Percentiles rank a stretch among this genome's conserved stretches.
Conservation (phyloP, 768 basidiomycete species). For the Leccinum imitatum region DNA sequence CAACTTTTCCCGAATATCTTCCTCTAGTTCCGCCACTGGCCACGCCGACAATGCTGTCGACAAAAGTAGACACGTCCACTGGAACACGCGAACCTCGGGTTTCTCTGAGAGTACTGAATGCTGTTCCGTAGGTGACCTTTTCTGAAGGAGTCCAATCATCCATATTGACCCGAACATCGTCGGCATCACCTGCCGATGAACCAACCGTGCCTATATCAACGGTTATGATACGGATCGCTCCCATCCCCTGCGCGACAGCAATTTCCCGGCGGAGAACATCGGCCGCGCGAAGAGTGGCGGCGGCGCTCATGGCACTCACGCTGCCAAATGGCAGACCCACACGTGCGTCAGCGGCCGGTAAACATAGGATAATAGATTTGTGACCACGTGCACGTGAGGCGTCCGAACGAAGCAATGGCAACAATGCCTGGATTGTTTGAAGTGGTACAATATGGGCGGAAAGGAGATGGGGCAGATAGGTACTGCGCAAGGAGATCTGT, state of each 20-base stretch:
- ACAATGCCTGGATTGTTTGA: constrained; percentile 70
- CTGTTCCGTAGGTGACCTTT: constrained; percentile 68
- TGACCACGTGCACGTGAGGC: constrained; percentile 48
- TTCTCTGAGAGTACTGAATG: constrained; percentile 53
- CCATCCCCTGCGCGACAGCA: constrained; percentile 65
- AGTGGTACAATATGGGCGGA: constrained; percentile 78
- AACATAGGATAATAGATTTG: constrained; percentile 63
- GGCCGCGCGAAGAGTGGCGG: constrained; percentile 65
- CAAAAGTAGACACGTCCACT: constrained; percentile 56
- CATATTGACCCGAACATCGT: constrained; percentile 49
- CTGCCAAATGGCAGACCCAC: constrained; percentile 69
- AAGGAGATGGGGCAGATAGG: constrained; percentile 70
- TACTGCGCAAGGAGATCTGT: constrained; percentile 58
- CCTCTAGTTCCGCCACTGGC: constrained; percentile 54
- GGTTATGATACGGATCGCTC: constrained; percentile 50
- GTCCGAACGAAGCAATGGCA: constrained; percentile 74
- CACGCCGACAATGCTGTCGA: constrained; percentile 55
- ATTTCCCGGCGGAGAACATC: constrained; percentile 78
- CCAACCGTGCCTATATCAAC: constrained; percentile 70
- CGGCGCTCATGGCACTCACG: constrained; percentile 74
- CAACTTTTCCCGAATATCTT: constrained; percentile 38
- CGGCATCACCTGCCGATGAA: constrained; percentile 22
- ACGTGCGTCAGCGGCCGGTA: constrained; percentile 69
- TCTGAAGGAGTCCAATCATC: constrained; percentile 75
- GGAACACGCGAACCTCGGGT: constrained; percentile 49